Evolutionary conservation across 2,329 filamentous ascomycete genomes (phyloP).

Genomic region (Alternaria viburni): DNA sequence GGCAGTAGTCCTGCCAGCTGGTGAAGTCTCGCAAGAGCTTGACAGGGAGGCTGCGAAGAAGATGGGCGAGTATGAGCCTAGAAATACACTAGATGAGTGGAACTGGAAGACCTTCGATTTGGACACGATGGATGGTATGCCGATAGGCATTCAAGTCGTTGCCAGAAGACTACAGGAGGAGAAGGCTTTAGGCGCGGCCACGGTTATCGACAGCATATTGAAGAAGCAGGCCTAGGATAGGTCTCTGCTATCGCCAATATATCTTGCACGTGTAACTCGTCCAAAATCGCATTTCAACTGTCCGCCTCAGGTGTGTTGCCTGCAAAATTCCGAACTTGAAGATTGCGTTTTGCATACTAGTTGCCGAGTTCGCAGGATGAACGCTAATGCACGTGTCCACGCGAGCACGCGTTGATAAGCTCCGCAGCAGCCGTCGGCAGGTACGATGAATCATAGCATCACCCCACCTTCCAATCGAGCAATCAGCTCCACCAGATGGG

Average conservation of each 20-base stretch:
- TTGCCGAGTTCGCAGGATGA: background rate
- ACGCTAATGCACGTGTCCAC: constrained; percentile 13
- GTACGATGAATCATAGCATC: constrained; percentile 8
- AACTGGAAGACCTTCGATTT: constrained; percentile 54
- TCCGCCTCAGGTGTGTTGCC: background rate
- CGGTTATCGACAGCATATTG: constrained; percentile 29
- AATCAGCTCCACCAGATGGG: background rate
- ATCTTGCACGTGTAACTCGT: background rate
- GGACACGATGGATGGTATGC: constrained; percentile 46
- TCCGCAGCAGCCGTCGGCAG: constrained; percentile 11
- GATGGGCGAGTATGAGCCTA: constrained; percentile 48
- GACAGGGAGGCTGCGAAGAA: constrained; percentile 44
- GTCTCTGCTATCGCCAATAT: background rate
- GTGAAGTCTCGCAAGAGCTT: constrained; percentile 52
- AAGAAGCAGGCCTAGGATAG: background rate
- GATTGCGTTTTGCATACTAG: background rate
- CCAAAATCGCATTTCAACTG: background rate
- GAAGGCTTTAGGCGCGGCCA: constrained; percentile 47
- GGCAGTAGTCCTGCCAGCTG: constrained; percentile 63
- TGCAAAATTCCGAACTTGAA: background rate
- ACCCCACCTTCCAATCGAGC: constrained; percentile 19
- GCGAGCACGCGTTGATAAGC: constrained; percentile 21
- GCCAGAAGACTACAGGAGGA: constrained; percentile 47
- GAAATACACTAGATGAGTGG: constrained; percentile 60
- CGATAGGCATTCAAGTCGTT: constrained; percentile 47